Base-by-base conservation (phyloP, 352 stramenopile genomes). In the Globisporangium splendens region DNA sequence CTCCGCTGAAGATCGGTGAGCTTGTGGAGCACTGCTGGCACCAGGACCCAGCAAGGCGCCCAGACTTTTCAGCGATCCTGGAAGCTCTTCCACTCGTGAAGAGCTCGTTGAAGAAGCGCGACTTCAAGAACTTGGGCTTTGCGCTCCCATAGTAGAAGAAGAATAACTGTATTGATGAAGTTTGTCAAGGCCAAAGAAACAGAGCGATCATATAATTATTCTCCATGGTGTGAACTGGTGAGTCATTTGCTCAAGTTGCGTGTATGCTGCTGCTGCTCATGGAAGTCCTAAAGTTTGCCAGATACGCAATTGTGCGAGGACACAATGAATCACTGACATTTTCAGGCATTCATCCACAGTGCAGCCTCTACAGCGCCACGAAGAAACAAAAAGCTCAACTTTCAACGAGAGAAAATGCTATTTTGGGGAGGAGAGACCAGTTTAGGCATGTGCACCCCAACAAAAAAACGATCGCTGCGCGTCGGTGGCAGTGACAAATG, bases 101-200 rank as follows among this genome's bases (percentile, higher is more conserved):
- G 53, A 68, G 66, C 33, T 90, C 83, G 46, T 63, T 94, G 51
- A 92, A 91, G 69, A 92, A 93, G 68, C 81, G 83, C 50, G 85
- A 94, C 53, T 91, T 89, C 58, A 91, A 93, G 76, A 89, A 91
- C 62, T 75, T 93, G 63, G 74, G 83, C 47, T 92, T 94, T 47
- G 46, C 59, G 35, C 56, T 79, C n/a, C 71, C 71, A 18, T 75
- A 62, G 24, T 31, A 31, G 24, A 31, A 31, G 24, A 31, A 31
- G 56, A 61, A 24, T 59, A 15, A 17, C 56, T 48, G 38, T 43
- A 43, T 46, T 53, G 12, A 46, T 47, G 22, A 13, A 55, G 52
- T 35, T 60, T 60, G 54, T 22, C 2, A 54, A 17, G 39, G 15
- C 28, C 8, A 15, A 48, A 17, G 51, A 35, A 47, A 33, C 38